phyloP scores from a whole-genome alignment of 257 asterid genomes.

The Thymus mandschuricus region DNA sequence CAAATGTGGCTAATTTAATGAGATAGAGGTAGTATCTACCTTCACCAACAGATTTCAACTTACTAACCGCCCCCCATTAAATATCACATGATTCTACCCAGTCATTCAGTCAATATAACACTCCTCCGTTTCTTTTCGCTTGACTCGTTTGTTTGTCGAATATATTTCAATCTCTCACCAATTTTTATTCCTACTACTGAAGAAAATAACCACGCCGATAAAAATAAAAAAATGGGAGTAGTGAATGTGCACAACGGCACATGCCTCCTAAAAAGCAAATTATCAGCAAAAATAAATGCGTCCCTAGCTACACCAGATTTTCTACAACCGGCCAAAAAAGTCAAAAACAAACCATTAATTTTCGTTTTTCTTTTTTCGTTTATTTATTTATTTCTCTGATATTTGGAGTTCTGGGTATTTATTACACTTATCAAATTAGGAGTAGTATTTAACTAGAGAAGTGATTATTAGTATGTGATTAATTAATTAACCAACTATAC shows the following conservation, averaged over 20 bases:
- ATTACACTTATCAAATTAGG: too few species aligned
- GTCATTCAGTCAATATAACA: too few species aligned
- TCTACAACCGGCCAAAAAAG: background rate
- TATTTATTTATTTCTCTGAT: too few species aligned
- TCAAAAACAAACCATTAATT: background rate
- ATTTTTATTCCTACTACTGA: background rate
- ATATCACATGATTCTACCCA: background rate
- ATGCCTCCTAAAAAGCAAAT: background rate
- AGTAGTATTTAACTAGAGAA: too few species aligned
- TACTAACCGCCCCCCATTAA: background rate
- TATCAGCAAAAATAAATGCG: constrained; percentile 3
- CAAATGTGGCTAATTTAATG: too few species aligned
- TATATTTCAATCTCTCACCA: background rate
- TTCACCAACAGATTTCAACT: background rate
- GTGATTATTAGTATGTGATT: too few species aligned
- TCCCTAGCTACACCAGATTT: background rate
- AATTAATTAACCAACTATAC: too few species aligned
- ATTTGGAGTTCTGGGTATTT: too few species aligned
- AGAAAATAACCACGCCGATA: background rate
- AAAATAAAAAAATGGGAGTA: background rate
- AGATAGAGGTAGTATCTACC: too few species aligned
- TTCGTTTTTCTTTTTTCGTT: too few species aligned
- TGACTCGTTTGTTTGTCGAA: too few species aligned
- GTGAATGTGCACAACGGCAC: background rate
- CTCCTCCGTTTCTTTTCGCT: too few species aligned